These are phyloP conservation scores for Gracilaria domingensis DNA, from an alignment of 23 red algal genomes.

Conservation along the genomic window DNA sequence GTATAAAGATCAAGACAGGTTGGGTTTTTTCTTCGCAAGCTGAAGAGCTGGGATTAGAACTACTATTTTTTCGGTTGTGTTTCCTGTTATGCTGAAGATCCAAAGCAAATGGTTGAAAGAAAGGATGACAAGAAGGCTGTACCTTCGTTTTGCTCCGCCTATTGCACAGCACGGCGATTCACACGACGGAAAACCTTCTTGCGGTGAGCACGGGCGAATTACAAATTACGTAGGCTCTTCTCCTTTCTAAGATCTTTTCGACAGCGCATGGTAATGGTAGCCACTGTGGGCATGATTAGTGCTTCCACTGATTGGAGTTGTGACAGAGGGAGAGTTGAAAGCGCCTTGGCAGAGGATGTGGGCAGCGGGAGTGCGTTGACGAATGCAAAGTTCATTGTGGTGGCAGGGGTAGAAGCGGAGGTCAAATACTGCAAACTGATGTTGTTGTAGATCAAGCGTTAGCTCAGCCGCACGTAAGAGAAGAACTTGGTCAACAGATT, in stretches of 20 bases:
- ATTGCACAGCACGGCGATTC: constrained; percentile 51
- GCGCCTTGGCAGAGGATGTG: background rate
- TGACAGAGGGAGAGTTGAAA: constrained; percentile 20
- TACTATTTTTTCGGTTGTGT: background rate
- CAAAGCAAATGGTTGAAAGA: constrained; percentile 62
- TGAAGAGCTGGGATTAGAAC: background rate
- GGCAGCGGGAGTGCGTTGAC: background rate
- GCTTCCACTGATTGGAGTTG: background rate
- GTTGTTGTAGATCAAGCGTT: background rate
- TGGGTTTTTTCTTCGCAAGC: background rate
- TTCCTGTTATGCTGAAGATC: background rate
- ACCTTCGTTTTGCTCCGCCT: constrained; percentile 58
- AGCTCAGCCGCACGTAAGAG: background rate
- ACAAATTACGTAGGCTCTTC: constrained; percentile 76
- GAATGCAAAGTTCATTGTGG: constrained; percentile 7
- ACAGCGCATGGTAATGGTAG: constrained; percentile 67
- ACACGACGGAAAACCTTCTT: constrained; percentile 50
- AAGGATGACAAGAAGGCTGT: constrained; percentile 68
- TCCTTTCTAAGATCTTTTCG: constrained; percentile 86
- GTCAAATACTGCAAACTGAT: background rate
- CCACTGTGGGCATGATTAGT: background rate
- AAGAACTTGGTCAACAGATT: background rate
- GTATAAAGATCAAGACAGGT: background rate
- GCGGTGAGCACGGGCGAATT: constrained; percentile 65
- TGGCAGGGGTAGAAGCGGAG: background rate